A percentile compares a stretch with the other conserved stretches of the same genome.
Conservation (phyloP, 2,329 filamentous ascomycete genomes). For the Microdochium paspali region DNA sequence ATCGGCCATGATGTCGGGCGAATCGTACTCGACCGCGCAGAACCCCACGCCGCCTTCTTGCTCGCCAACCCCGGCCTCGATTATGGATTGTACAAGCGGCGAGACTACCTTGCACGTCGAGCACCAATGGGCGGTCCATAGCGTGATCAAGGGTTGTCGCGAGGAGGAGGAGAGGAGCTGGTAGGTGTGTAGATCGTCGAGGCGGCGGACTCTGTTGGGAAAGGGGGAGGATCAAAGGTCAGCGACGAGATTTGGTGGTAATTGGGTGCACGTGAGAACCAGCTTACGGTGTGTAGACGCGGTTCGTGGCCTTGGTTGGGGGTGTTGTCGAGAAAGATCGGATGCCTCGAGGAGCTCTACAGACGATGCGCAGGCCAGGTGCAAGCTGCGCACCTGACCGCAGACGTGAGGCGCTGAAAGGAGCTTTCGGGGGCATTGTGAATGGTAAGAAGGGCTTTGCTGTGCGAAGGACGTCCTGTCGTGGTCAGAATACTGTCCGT, state of each 20-base stretch:
- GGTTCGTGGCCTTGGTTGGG: not conserved
- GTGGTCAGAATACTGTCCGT: not conserved
- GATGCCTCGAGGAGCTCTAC: not conserved
- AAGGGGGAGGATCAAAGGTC: too few species aligned
- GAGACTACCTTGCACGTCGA: slow-evolving; percentile 39
- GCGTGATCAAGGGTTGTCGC: slow-evolving; percentile 44
- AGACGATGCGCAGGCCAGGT: not conserved
- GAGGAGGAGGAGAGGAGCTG: slow-evolving; percentile 44
- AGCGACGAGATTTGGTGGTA: not conserved
- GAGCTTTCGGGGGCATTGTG: not conserved
- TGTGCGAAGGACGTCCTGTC: not conserved
- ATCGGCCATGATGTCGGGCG: slow-evolving; percentile 42
- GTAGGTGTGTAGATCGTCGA: slow-evolving; percentile 44
- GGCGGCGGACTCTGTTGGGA: slow-evolving; percentile 38
- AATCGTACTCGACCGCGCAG: slow-evolving; percentile 45
- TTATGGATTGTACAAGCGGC: slow-evolving; percentile 37
- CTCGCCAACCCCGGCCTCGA: slow-evolving; percentile 43
- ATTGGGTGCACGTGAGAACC: not conserved
- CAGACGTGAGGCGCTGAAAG: not conserved
- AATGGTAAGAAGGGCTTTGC: not conserved
- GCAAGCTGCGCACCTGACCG: not conserved
- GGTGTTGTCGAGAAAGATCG: not conserved
- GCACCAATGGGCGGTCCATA: slow-evolving; percentile 53
- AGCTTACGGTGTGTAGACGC: not conserved
- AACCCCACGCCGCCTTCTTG: slow-evolving; percentile 45